A percentile compares a stretch with the other conserved stretches of the same genome.
Evolutionary conservation across 2,329 filamentous ascomycete species (phyloP).

Genomic region (Onygena corvina): DNA sequence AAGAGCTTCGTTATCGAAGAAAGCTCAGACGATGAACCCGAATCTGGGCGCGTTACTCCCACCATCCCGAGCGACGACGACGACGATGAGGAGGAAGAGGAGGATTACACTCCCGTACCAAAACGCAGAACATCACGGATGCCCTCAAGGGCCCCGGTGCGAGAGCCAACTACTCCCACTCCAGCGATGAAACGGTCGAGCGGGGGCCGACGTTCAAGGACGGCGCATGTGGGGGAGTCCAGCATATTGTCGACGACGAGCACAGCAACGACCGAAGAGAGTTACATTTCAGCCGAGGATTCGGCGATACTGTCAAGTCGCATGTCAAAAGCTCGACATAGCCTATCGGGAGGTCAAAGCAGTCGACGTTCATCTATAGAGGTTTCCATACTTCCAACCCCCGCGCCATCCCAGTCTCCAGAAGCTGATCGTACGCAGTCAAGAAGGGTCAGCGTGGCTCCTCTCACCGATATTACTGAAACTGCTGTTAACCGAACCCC

Average conservation of each 20-base stretch:
- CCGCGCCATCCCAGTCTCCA: conserved; percentile 45
- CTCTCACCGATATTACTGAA: conserved; percentile 62
- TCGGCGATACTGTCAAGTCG: conserved; percentile 46
- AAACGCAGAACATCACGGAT: conserved; percentile 46
- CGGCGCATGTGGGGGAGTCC: conserved; percentile 22
- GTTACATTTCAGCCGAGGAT: conserved; percentile 37
- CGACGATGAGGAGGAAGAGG: conserved; percentile 57
- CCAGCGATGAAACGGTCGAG: conserved; percentile 19
- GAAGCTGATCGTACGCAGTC: conserved; percentile 29
- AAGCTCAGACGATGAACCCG: conserved; percentile 52
- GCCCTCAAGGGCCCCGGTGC: conserved; percentile 42
- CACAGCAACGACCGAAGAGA: conserved; percentile 33
- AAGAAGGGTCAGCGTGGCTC: conserved; percentile 34
- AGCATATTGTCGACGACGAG: not conserved
- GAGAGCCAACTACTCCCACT: conserved; percentile 37
- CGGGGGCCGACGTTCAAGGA: conserved; percentile 23
- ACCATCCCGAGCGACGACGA: conserved; percentile 39
- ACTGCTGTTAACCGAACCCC: conserved; percentile 30
- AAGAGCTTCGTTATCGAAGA: conserved; percentile 65
- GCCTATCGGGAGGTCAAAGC: conserved; percentile 41
- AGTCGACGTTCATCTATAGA: conserved; percentile 33
- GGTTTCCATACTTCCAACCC: conserved; percentile 36
- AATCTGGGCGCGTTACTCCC: conserved; percentile 39
- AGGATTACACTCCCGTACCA: conserved; percentile 69
- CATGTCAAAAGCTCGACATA: conserved; percentile 55